These are phyloP conservation scores for Chlamydomonas sp. DNA, from an alignment of 139 green algal genomes.

Conservation along the genomic window DNA sequence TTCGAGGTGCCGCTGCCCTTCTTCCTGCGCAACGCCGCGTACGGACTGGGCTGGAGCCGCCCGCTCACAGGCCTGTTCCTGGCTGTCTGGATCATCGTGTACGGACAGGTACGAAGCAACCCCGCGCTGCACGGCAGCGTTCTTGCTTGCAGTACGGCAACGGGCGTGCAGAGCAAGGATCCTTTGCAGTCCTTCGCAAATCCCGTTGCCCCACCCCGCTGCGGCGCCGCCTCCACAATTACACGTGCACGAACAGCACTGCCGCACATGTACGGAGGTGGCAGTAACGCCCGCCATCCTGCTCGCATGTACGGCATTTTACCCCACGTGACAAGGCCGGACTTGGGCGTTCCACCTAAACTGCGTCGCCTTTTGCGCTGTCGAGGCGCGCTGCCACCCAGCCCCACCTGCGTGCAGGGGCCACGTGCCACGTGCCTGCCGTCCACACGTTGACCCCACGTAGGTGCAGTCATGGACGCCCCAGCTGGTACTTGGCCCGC, in stretches of 20 bases:
- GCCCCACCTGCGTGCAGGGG: no score
- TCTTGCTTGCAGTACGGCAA: no score
- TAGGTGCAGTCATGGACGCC: slow-evolving; percentile 87
- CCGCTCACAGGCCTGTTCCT: slow-evolving; percentile 52
- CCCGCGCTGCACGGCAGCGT: neutral
- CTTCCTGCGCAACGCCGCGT: slow-evolving; percentile 74
- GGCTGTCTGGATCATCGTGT: slow-evolving; percentile 62
- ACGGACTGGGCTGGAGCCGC: slow-evolving; percentile 77
- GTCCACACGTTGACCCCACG: slow-evolving; percentile 1
- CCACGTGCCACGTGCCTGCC: neutral
- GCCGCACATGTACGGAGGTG: no score
- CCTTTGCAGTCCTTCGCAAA: no score
- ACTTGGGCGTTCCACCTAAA: neutral
- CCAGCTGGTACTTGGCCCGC: slow-evolving; percentile 75
- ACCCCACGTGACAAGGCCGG: neutral
- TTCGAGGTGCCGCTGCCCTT: slow-evolving; percentile 91
- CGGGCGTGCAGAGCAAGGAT: no score
- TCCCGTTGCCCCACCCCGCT: no score
- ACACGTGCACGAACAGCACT: no score
- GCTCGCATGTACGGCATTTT: neutral
- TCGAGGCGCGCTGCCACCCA: no score
- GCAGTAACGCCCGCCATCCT: no score
- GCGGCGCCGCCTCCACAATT: no score
- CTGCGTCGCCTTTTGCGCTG: no score
- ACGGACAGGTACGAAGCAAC: slow-evolving; percentile 47